A percentile compares a stretch with the other conserved stretches of the same genome.
These are phyloP conservation scores for Trichoderma oligosporum DNA, from an alignment of 2,329 filamentous ascomycete genomes.

Conservation along the genomic window DNA sequence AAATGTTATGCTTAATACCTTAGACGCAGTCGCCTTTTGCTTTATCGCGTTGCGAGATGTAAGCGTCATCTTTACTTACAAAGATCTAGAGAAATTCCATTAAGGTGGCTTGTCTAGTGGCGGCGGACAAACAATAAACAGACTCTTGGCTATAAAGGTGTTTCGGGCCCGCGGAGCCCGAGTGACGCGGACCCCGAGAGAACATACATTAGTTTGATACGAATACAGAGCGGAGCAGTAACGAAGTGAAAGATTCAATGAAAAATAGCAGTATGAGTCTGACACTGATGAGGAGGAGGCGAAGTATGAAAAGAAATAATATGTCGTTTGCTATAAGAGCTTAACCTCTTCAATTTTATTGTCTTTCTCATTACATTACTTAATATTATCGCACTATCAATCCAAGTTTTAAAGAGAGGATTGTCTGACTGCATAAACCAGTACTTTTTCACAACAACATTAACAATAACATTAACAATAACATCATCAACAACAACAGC, in stretches of 20 bases:
- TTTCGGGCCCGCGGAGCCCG: slow-evolving; percentile 8
- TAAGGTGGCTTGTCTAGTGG: not conserved
- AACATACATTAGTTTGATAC: not conserved
- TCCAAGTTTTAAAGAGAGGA: not conserved
- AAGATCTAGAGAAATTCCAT: not conserved
- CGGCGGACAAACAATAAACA: too few species aligned
- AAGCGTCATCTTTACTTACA: not conserved
- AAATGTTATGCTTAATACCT: not conserved
- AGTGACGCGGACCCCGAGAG: not conserved
- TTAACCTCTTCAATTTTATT: not conserved
- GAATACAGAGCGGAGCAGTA: not conserved
- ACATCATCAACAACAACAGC: too few species aligned
- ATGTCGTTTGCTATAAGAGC: not conserved
- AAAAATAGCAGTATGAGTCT: not conserved
- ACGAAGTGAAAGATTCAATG: not conserved
- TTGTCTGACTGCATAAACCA: not conserved
- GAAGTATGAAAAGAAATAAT: not conserved
- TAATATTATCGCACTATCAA: not conserved
- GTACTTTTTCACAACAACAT: not conserved
- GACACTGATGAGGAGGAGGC: not conserved
- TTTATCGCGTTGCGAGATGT: too few species aligned
- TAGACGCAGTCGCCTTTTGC: too few species aligned
- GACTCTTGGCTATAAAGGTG: not conserved
- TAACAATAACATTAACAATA: too few species aligned
- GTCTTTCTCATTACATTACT: too few species aligned